Percentiles rank a stretch among this genome's conserved stretches.
These are phyloP conservation scores for Pseudogymnoascus sp. DNA, from an alignment of 2,329 filamentous ascomycete genomes.

Conservation along the genomic window DNA sequence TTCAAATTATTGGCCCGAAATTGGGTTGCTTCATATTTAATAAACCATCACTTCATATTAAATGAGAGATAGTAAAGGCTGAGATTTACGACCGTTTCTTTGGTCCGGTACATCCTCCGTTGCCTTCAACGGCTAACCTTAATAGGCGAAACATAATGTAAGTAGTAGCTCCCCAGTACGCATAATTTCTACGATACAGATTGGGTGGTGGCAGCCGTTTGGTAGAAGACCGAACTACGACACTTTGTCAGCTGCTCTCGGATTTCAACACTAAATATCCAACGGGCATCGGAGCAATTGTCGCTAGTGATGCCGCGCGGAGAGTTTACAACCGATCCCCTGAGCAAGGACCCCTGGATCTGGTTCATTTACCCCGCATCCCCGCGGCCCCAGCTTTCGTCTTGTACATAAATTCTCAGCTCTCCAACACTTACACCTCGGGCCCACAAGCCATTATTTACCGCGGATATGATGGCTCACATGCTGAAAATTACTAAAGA, in stretches of 20 bases:
- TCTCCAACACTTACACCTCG: conserved; percentile 26
- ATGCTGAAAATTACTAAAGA: conserved; percentile 35
- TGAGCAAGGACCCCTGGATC: too few relatives aligned
- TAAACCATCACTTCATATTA: neutral
- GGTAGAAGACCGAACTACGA: neutral
- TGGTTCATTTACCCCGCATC: neutral
- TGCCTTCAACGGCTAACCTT: neutral
- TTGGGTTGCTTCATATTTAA: neutral
- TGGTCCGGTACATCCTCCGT: neutral
- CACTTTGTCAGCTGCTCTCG: neutral
- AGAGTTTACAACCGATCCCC: neutral
- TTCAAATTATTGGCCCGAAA: neutral
- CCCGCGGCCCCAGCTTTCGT: neutral
- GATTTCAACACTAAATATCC: neutral
- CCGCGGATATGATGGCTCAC: conserved; percentile 25
- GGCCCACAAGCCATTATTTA: conserved; percentile 27
- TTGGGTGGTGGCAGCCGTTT: neutral
- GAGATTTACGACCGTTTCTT: neutral
- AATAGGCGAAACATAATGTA: neutral
- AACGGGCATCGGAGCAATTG: neutral
- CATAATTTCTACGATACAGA: neutral
- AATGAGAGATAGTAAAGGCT: neutral
- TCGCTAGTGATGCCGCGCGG: neutral
- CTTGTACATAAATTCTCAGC: conserved; percentile 19
- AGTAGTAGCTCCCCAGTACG: neutral